These are phyloP conservation scores for Daldinia sp. DNA, from an alignment of 2,329 filamentous ascomycete genomes.

Conservation along the genomic window DNA sequence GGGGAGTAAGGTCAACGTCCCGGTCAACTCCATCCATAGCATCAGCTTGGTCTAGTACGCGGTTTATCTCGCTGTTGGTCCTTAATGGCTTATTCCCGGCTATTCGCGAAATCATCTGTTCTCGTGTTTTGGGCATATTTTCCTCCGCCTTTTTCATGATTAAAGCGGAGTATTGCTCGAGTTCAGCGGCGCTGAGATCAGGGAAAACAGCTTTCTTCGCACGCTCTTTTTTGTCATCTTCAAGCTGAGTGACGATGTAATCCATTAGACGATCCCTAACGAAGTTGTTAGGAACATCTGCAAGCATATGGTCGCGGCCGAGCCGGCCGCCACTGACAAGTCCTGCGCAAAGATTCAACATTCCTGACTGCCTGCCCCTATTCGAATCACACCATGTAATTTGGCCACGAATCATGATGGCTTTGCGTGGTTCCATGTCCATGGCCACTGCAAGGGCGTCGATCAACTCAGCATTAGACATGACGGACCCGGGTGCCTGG, in stretches of 20 bases:
- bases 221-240: neutral
- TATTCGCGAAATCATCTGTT: conserved; percentile 3
- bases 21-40: neutral
- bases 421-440: neutral
- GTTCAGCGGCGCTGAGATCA: neutral
- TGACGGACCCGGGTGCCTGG: neutral
- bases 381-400: neutral
- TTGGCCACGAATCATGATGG: neutral
- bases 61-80: neutral
- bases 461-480: neutral
- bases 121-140: neutral
- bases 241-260: neutral
- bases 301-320: neutral
- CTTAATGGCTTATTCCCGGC: neutral
- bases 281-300: conserved; percentile 1
- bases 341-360: neutral
- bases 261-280: conserved; percentile 1
- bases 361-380: neutral
- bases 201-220: neutral
- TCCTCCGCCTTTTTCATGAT: neutral
- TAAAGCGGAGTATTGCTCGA: neutral
- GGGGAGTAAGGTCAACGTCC: neutral
- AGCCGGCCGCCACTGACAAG: neutral
- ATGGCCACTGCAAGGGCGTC: neutral
- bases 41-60: neutral